Percentiles rank a stretch among this genome's conserved stretches.
phyloP scores from a whole-genome alignment of 192 early-diverging fungal species.

The Jimgerdemannia flammicorona region DNA sequence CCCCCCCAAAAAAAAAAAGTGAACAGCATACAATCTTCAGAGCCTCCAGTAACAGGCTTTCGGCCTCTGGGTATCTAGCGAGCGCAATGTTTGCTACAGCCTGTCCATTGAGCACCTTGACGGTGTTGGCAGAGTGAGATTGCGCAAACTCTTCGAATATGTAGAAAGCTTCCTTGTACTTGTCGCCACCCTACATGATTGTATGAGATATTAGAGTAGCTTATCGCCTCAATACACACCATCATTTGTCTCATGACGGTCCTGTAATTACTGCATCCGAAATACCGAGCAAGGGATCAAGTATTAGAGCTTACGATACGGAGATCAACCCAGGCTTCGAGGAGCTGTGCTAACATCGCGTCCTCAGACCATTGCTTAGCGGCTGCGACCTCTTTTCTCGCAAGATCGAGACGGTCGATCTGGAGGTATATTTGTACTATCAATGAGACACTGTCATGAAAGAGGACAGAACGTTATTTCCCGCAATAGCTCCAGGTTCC shows the following conservation, averaged over 20 bases:
- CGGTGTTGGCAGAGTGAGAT: slow-evolving; percentile 63
- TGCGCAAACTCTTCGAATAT: slow-evolving; percentile 93
- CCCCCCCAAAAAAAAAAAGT: neutral
- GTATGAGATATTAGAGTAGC: neutral
- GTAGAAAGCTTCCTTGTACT: slow-evolving; percentile 87
- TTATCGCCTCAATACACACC: neutral
- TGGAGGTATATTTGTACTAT: slow-evolving; percentile 74
- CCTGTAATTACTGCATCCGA: neutral
- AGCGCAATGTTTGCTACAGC: slow-evolving; percentile 82
- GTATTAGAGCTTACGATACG: slow-evolving; percentile 36
- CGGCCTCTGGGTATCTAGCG: slow-evolving; percentile 80
- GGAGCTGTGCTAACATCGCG: slow-evolving; percentile 86
- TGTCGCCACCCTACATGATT: slow-evolving; percentile 57
- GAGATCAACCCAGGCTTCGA: slow-evolving; percentile 87
- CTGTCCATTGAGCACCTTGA: slow-evolving; percentile 72
- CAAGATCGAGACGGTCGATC: slow-evolving; percentile 83
- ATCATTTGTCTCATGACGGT: neutral
- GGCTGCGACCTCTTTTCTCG: slow-evolving; percentile 69
- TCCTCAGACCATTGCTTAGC: slow-evolving; percentile 93
- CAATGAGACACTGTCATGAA: slow-evolving; percentile 58
- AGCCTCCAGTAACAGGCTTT: slow-evolving; percentile 73
- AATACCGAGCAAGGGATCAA: neutral
- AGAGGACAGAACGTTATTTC: neutral
- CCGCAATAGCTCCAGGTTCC: neutral
- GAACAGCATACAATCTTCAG: slow-evolving; percentile 22